Percentiles rank a stretch among this genome's conserved stretches.
Conservation (phyloP, 2,329 filamentous ascomycete genomes). For the Pseudogymnoascus sp. region DNA sequence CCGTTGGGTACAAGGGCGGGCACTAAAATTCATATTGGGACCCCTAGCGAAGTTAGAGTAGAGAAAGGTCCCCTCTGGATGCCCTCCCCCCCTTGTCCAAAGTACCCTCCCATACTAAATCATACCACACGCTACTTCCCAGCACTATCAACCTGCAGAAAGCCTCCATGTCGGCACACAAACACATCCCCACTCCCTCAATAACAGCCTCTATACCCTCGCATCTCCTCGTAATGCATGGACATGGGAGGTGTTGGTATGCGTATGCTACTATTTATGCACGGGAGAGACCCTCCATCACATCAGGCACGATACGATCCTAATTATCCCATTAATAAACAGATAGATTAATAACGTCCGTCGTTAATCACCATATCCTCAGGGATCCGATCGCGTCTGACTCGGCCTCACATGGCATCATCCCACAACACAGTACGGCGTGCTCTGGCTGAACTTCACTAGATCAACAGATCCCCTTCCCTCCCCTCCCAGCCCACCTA, state of each 20-base stretch:
- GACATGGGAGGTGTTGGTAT: neutral
- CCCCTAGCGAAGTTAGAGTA: neutral
- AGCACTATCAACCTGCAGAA: neutral
- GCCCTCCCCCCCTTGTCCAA: neutral
- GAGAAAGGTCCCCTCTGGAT: neutral
- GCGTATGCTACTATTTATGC: neutral
- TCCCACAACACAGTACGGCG: neutral
- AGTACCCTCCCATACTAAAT: neutral
- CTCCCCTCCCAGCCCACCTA: neutral
- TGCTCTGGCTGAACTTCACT: neutral
- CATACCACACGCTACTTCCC: neutral
- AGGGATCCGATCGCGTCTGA: neutral
- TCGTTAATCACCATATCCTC: neutral
- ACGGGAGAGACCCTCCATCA: neutral
- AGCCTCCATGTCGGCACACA: constrained; percentile 4
- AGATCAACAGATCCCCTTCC: neutral
- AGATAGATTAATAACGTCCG: neutral
- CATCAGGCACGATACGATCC: neutral
- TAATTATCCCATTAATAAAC: neutral
- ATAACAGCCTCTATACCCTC: neutral
- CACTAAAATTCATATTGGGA: constrained; percentile 5
- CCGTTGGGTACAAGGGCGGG: neutral
- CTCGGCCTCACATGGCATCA: neutral
- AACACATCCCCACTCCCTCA: neutral
- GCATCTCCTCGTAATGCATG: neutral